Percentiles rank a stretch among this genome's conserved stretches.
Evolutionary conservation across 2,329 filamentous ascomycete species (phyloP).

Genomic region (Fusarium armeniacum): DNA sequence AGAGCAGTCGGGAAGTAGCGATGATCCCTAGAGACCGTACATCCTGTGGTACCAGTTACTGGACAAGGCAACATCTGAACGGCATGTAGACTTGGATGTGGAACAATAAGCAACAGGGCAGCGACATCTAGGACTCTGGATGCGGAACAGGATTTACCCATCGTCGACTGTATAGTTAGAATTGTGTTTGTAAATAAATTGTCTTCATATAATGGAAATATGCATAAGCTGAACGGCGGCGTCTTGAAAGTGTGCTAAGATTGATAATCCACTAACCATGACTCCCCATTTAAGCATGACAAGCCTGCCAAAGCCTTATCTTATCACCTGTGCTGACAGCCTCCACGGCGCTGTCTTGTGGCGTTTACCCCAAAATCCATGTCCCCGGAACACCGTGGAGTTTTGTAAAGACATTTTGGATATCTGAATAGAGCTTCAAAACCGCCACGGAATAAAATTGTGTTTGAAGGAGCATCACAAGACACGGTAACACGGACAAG

Average conservation of each 20-base stretch:
- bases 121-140: not conserved
- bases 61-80: no score
- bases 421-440: not conserved
- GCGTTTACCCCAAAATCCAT: not conserved
- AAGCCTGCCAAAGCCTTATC: not conserved
- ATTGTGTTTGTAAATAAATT: not conserved
- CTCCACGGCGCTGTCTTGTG: not conserved
- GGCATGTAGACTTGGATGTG: not conserved
- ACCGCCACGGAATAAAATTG: not conserved
- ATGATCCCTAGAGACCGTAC: not conserved
- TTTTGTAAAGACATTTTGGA: not conserved
- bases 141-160: no score
- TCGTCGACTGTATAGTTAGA: not conserved
- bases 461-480: accelerated
- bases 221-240: not conserved
- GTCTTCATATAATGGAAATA: no score
- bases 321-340: not conserved
- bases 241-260: not conserved
- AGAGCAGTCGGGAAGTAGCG: accelerated
- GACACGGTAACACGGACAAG: accelerated
- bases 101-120: not conserved
- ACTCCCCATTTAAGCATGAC: not conserved
- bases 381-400: not conserved
- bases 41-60: no score
- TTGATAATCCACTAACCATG: no score